Conservation (phyloP, 208 protist genomes). For the Phytomonas sp. region DNA sequence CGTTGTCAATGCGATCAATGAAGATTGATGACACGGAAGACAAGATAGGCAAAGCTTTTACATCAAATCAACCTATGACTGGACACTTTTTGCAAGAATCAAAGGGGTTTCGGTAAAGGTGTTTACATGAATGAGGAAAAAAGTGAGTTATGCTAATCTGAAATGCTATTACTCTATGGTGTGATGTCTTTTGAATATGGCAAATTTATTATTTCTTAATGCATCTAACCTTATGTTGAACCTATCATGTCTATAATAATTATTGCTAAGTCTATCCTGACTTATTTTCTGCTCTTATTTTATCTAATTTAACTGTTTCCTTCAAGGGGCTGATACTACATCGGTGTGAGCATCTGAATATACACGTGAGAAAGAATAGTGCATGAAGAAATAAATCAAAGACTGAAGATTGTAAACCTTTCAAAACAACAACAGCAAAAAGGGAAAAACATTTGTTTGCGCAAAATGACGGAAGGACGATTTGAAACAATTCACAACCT, state of each 20-base stretch:
- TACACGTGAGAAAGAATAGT: not conserved
- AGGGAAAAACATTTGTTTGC: conserved; percentile 5
- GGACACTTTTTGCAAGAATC: conserved; percentile 75
- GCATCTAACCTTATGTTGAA: not conserved
- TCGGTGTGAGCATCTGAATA: not conserved
- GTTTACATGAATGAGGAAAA: not conserved
- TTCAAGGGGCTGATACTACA: not conserved
- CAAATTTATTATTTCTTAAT: not conserved
- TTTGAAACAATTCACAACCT: conserved; percentile 87
- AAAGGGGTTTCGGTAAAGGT: conserved; percentile 44
- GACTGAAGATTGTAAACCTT: not conserved
- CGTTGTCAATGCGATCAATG: conserved; percentile 49
- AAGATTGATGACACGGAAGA: conserved; percentile 20
- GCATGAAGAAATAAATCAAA: not conserved
- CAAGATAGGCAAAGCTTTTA: conserved; percentile 13
- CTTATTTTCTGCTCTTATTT: not conserved
- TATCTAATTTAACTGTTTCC: not conserved
- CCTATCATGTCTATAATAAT: not conserved
- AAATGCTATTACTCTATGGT: not conserved
- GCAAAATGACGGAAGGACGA: conserved; percentile 79
- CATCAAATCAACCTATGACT: conserved; percentile 50
- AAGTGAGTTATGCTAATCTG: not conserved
- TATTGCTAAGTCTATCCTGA: not conserved
- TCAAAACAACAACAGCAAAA: conserved; percentile 6
- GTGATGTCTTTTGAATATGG: not conserved